phyloP scores from a whole-genome alignment of 2,329 filamentous ascomycete genomes.

The Clarireedia monteithiana region DNA sequence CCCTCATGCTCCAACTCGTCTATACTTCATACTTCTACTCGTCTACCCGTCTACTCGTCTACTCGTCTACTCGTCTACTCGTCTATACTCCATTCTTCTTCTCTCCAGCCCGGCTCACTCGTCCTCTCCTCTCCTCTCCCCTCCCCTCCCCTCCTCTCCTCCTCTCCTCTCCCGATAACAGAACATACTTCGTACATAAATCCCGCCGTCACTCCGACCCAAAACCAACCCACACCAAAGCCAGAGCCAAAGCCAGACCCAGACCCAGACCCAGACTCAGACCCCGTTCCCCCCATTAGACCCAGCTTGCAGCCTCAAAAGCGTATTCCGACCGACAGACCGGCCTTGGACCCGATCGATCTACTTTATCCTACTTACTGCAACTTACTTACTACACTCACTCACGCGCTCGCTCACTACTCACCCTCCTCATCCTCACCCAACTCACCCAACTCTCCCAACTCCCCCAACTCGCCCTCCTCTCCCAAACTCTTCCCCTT shows the following conservation, averaged over 20 bases:
- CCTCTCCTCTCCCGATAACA: too few species aligned
- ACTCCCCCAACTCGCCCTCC: too few species aligned
- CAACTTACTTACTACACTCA: not conserved
- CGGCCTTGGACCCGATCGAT: not conserved
- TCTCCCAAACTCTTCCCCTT: not conserved
- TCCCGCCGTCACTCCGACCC: not conserved
- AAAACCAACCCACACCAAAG: not conserved
- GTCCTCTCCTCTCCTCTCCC: not conserved
- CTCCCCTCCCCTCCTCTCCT: not conserved
- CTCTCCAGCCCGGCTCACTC: not conserved
- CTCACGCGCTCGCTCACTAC: too few species aligned
- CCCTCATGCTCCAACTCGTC: too few species aligned
- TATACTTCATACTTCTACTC: too few species aligned
- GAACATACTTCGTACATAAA: too few species aligned
- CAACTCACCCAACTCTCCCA: too few species aligned
- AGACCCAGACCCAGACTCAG: not conserved
- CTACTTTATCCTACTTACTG: not conserved
- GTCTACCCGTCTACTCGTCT: not conserved
- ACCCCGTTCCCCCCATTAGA: not conserved
- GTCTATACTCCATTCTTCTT: not conserved
- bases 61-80: too few species aligned
- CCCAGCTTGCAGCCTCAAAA: not conserved
- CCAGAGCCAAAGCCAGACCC: not conserved
- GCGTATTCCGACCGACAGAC: slow-evolving; percentile 3
- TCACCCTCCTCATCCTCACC: too few species aligned